Evolutionary conservation across 2,329 filamentous ascomycete species (phyloP).

Genomic region (Corniculantispora saksenae): DNA sequence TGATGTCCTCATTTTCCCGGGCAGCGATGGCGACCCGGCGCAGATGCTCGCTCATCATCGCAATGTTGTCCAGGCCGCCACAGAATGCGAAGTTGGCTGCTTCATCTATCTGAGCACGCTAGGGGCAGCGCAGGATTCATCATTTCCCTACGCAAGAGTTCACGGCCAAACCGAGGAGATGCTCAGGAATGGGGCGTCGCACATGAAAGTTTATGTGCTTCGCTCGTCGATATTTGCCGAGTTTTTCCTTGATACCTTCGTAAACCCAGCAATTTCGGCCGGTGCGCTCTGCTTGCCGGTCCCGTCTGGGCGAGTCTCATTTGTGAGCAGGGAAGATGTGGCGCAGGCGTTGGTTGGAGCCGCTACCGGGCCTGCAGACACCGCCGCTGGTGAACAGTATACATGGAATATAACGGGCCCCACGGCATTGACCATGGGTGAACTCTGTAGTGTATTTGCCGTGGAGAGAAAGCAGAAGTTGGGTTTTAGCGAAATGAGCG

Average conservation of each 20-base stretch:
- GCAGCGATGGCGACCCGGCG: conserved; percentile 4
- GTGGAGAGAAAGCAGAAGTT: neutral
- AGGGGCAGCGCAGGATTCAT: neutral
- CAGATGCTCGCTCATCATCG: conserved; percentile 1
- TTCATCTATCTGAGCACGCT: conserved; percentile 4
- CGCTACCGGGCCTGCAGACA: no score
- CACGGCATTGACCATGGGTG: neutral
- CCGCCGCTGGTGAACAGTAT: neutral
- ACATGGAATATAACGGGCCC: neutral
- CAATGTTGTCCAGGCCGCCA: neutral
- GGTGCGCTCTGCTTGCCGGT: neutral
- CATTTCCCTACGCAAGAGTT: neutral
- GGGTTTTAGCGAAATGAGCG: neutral
- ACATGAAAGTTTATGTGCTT: neutral
- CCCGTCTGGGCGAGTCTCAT: neutral
- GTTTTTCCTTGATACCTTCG: conserved; percentile 1
- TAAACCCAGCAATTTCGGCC: neutral
- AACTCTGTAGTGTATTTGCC: neutral
- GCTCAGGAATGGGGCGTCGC: neutral
- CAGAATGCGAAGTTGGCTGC: neutral
- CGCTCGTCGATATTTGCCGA: conserved; percentile 9
- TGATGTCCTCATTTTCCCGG: neutral
- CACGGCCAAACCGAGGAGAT: conserved; percentile 1
- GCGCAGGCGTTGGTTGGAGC: neutral
- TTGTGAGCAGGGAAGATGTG: conserved; percentile 1